Evolutionary conservation across 768 basidiomycete genomes (phyloP), one percentile per base, ranked within the genome.

Genomic region (Brasilioporus rufonigricans): DNA sequence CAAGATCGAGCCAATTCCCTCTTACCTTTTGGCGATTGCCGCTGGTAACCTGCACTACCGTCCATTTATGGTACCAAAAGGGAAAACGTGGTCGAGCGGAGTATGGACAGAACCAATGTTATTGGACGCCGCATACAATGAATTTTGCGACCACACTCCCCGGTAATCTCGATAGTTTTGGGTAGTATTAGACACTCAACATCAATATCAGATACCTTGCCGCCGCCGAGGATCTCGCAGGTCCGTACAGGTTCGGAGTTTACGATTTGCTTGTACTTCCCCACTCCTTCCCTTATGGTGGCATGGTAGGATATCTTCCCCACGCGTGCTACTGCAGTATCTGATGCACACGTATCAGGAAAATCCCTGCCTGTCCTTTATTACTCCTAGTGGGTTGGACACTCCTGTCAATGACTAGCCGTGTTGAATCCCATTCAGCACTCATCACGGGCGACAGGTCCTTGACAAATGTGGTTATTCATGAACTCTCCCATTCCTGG

Each of bases 241-340:
- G n/a, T n/a, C n/a, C n/a, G n/a, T n/a, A n/a, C n/a, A n/a, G n/a
- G n/a, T n/a, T n/a, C n/a, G n/a, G n/a, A n/a, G n/a, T n/a, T n/a
- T n/a, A n/a, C n/a, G n/a, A n/a, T n/a, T 18, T 38, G 8, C 36
- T 38, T n/a, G 36, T 38, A 3, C 36, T 38, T n/a, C 95, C 94
- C 0, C 87, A 91, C 12, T 87, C 89, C 0, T 97, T 97, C 79
- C 94, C 94, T 1, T 96, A 89, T 68, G 94, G 93, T 45, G 92
- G 91, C 56, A 88, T 91, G 90, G 87, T 85, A 56, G n/a, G 59
- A 38, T 21, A 8, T 29, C 23, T 16, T 49, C 4, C 5, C 19
- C 16, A 12, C 5, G 11, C n/a, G 36, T 23, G 11, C 14, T 31
- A 5, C 29, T 35, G 10, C 33, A 16, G 27, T 10, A 38, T 50